Evolutionary conservation across 495 filamentous ascomycete genomes (phyloP).

Genomic region (Penicillium ochrochloron): DNA sequence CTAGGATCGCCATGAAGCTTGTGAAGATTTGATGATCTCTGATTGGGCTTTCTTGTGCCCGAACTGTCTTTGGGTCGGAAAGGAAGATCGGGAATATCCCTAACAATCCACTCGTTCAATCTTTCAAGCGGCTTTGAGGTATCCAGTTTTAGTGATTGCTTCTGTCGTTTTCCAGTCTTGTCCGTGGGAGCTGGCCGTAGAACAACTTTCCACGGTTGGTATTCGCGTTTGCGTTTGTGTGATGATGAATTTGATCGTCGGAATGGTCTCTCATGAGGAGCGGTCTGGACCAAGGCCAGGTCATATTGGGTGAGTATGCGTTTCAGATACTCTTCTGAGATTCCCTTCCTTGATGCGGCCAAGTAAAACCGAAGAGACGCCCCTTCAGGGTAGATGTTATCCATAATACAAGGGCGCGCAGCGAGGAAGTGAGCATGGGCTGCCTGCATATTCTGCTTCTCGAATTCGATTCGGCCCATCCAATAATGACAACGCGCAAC

Average conservation of each 20-base stretch:
- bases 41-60: neutral
- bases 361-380: slow-evolving; percentile 13
- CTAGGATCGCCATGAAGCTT: neutral
- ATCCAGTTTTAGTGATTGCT: neutral
- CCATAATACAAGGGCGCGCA: slow-evolving; percentile 13
- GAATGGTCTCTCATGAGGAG: neutral
- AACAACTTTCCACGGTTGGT: neutral
- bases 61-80: neutral
- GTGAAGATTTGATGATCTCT: neutral
- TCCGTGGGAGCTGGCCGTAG: slow-evolving; percentile 3
- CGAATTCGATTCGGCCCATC: slow-evolving; percentile 20
- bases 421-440: slow-evolving; percentile 14
- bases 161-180: neutral
- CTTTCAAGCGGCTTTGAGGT: neutral
- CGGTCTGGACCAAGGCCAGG: neutral
- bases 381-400: slow-evolving; percentile 7
- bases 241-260: neutral
- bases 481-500: slow-evolving; percentile 19
- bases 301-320: neutral
- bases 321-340: neutral
- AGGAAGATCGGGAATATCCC: neutral
- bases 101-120: slow-evolving; percentile 1
- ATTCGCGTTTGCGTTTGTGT: slow-evolving; percentile 13
- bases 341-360: neutral
- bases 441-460: slow-evolving; percentile 2